Conservation (phyloP, 192 early-diverging fungal genomes). For the Coemansia sp. region DNA sequence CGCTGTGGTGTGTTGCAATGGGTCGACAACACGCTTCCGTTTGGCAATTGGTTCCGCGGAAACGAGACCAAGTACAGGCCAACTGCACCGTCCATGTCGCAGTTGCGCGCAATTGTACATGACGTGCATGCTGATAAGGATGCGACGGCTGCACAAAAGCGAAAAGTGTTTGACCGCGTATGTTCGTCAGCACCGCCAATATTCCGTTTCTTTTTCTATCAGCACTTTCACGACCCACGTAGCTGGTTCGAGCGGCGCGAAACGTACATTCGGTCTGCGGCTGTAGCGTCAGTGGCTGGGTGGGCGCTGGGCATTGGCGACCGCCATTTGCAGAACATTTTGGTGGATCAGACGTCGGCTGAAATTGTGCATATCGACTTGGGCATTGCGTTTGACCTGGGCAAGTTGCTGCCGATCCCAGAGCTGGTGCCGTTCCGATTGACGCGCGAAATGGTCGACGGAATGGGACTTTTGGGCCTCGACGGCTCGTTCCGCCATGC, state of each 20-base stretch:
- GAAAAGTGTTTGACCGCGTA: conserved; percentile 57
- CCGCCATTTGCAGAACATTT: conserved; percentile 89
- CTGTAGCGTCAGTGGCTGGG: conserved; percentile 82
- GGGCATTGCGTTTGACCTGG: conserved; percentile 95
- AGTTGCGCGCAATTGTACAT: conserved; percentile 45
- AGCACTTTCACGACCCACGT: conserved; percentile 65
- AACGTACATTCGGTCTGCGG: conserved; percentile 76
- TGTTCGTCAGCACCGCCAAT: conserved; percentile 57
- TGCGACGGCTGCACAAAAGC: conserved; percentile 59
- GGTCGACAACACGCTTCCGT: conserved; percentile 77
- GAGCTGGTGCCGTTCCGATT: conserved; percentile 92
- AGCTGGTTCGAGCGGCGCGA: conserved; percentile 76
- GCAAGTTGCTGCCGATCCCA: conserved; percentile 79
- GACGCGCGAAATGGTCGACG: conserved; percentile 85
- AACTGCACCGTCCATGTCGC: conserved; percentile 20
- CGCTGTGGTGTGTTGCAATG: conserved; percentile 93
- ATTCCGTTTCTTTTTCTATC: conserved; percentile 76
- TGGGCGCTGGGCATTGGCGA: conserved; percentile 92
- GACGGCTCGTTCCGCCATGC: conserved; percentile 77
- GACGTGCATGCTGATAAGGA: conserved; percentile 35
- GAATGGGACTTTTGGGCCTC: conserved; percentile 78
- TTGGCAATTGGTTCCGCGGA: conserved; percentile 68
- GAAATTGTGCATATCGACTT: conserved; percentile 95
- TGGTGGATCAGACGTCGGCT: conserved; percentile 77
- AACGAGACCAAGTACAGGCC: conserved; percentile 58